Evolutionary conservation across 2,329 filamentous ascomycete species (phyloP).

Genomic region (Spiromastix sp.): DNA sequence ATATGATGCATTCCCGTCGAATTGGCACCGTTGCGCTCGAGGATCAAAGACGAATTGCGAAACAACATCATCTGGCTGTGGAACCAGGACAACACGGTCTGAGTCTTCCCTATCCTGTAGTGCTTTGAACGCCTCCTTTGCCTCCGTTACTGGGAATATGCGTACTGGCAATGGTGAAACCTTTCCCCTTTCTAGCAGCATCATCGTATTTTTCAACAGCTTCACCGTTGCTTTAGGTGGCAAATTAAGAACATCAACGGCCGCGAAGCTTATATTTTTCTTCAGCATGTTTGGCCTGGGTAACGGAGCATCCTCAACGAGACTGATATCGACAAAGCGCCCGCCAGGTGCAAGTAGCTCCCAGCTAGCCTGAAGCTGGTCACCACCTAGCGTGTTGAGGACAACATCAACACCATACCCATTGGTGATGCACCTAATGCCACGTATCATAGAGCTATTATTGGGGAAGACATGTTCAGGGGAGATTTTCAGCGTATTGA

Average conservation of each 20-base stretch:
- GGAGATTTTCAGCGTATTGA: constrained; percentile 4
- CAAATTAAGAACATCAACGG: constrained; percentile 6
- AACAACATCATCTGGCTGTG: background rate
- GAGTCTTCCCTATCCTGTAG: constrained; percentile 9
- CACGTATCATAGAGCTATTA: background rate
- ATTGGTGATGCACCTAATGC: constrained; percentile 2
- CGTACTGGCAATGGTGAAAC: constrained; percentile 11
- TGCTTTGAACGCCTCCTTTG: constrained; percentile 13
- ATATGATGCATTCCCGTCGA: constrained; percentile 12
- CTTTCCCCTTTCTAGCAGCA: constrained; percentile 11
- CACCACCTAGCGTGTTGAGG: constrained; percentile 4
- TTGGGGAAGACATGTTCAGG: constrained; percentile 7
- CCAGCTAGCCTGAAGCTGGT: background rate
- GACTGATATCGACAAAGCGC: constrained; percentile 7
- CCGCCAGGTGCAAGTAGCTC: constrained; percentile 9
- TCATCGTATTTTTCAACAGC: constrained; percentile 7
- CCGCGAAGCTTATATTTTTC: constrained; percentile 4
- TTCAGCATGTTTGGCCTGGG: background rate
- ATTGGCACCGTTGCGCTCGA: constrained; percentile 2
- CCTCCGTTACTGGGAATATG: constrained; percentile 9
- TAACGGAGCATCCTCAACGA: background rate
- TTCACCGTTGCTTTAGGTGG: constrained; percentile 5
- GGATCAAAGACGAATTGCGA: constrained; percentile 1
- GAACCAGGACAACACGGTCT: constrained; percentile 2
- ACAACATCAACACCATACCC: constrained; percentile 8